Evolutionary conservation across 208 protist species (phyloP).

Genomic region (Trichomonas tenax): DNA sequence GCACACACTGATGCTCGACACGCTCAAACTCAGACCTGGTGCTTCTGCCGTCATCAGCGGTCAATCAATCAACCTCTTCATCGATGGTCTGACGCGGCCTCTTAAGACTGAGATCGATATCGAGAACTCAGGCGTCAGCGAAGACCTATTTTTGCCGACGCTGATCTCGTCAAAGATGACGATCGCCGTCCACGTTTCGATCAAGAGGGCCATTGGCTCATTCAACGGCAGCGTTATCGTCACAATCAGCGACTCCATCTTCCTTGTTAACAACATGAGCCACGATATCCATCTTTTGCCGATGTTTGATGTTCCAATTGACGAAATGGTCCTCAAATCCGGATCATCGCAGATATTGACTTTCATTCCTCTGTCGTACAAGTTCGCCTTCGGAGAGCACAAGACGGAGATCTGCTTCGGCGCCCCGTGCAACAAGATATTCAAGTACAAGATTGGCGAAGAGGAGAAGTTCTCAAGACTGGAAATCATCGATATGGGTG

Average conservation of each 20-base stretch:
- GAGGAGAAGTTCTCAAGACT: neutral
- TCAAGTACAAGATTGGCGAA: neutral
- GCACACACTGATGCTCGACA: neutral
- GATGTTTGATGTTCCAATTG: neutral
- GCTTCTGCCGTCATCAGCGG: neutral
- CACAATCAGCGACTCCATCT: neutral
- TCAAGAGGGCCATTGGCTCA: neutral
- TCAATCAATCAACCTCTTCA: neutral
- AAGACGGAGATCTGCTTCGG: neutral
- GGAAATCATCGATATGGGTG: neutral
- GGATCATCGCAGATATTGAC: neutral
- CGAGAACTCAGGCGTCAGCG: neutral
- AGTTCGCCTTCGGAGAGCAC: neutral
- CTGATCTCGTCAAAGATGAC: neutral
- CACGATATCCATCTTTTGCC: neutral
- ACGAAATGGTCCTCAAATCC: neutral
- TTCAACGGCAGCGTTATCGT: neutral
- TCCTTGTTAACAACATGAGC: neutral
- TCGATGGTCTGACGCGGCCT: neutral
- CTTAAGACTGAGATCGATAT: neutral
- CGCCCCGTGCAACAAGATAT: neutral
- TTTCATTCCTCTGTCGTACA: neutral
- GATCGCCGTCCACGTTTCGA: neutral
- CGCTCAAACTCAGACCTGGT: neutral
- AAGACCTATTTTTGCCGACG: neutral